Conservation (phyloP, 208 protist species). For the Leishmania mexicana region DNA sequence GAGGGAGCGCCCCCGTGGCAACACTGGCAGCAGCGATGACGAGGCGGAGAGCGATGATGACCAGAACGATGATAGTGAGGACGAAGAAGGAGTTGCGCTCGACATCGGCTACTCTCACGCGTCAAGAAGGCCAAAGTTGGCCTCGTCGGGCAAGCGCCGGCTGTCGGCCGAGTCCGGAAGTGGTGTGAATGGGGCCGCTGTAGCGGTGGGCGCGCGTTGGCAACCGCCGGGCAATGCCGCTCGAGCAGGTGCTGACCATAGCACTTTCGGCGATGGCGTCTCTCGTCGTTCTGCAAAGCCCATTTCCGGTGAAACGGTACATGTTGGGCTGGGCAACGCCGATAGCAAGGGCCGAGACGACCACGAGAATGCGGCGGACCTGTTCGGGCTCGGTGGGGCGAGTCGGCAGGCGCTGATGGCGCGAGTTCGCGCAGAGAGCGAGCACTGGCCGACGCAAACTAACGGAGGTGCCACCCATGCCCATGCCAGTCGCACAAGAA, state of each 20-base stretch:
- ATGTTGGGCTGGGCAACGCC: neutral
- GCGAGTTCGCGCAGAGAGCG: slow-evolving; percentile 24
- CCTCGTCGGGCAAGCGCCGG: neutral
- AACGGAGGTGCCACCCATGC: neutral
- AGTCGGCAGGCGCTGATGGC: slow-evolving; percentile 27
- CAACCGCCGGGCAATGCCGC: slow-evolving; percentile 11
- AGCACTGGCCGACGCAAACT: slow-evolving; percentile 10
- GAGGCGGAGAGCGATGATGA: neutral
- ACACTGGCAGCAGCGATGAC: slow-evolving; percentile 1
- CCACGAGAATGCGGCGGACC: slow-evolving; percentile 12
- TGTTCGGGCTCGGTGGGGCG: slow-evolving; percentile 12
- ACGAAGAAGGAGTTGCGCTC: neutral
- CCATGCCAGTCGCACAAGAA: neutral
- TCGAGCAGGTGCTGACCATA: neutral
- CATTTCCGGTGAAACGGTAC: neutral
- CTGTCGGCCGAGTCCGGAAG: neutral
- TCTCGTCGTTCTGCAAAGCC: neutral
- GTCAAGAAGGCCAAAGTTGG: neutral
- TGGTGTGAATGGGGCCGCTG: neutral
- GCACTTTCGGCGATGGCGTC: neutral
- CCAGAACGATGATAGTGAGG: neutral
- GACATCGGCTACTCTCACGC: neutral
- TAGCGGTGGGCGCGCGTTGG: slow-evolving; percentile 8
- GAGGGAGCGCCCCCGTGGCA: neutral
- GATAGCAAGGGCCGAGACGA: neutral